These are phyloP conservation scores for Chenopodium berlandieri DNA, from an alignment of 148 eudicot species.

Conservation along the genomic window DNA sequence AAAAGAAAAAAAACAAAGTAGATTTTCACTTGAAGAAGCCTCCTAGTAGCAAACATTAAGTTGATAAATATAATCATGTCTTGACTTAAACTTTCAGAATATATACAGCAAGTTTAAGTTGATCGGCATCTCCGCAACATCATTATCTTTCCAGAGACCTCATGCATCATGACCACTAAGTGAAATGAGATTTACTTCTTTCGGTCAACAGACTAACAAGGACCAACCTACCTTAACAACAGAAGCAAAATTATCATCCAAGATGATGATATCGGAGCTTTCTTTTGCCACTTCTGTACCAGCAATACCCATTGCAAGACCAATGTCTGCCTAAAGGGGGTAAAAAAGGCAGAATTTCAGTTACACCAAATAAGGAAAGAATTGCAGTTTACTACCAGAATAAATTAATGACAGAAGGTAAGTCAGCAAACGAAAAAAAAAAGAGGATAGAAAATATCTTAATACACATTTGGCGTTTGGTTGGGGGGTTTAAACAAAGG, in stretches of 20 bases:
- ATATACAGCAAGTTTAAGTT: background rate
- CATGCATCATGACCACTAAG: background rate
- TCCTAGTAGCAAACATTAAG: background rate
- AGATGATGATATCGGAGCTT: slow-evolving; percentile 89
- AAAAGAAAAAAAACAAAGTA: background rate
- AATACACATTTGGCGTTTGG: background rate
- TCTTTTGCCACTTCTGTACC: slow-evolving; percentile 99
- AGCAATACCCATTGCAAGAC: slow-evolving; percentile 97
- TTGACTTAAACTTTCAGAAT: background rate
- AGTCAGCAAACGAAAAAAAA: background rate
- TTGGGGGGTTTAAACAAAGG: no score
- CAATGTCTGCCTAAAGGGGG: slow-evolving; percentile 78
- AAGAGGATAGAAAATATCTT: background rate
- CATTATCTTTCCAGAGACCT: background rate
- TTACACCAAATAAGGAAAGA: background rate
- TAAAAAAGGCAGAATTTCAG: background rate
- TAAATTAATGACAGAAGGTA: background rate
- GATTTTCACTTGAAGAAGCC: background rate
- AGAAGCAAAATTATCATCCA: slow-evolving; percentile 96
- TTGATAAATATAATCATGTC: background rate
- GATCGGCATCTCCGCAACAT: background rate
- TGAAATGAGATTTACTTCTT: background rate
- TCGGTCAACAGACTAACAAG: background rate
- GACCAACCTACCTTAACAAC: slow-evolving; percentile 78
- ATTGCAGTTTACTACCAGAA: no score